Evolutionary conservation across 2,329 filamentous ascomycete genomes (phyloP).

Genomic region (Trichoderma asperellum): DNA sequence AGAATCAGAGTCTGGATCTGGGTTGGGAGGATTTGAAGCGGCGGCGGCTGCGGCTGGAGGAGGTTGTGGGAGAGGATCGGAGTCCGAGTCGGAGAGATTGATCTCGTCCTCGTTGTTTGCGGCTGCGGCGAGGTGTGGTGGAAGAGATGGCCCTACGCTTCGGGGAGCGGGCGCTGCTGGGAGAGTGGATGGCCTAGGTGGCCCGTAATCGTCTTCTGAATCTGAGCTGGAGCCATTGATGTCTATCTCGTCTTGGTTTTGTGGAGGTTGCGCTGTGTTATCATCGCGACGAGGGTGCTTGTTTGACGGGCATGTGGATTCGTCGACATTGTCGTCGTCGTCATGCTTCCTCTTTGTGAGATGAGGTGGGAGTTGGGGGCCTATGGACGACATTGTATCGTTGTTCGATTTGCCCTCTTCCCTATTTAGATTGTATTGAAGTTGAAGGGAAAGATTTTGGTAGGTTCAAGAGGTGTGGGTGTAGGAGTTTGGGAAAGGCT

Average conservation of each 20-base stretch:
- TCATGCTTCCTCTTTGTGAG: constrained; percentile 64
- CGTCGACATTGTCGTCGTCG: background rate
- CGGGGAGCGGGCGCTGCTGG: constrained; percentile 17
- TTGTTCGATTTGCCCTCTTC: background rate
- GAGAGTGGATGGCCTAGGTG: constrained; percentile 32
- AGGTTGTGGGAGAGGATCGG: constrained; percentile 44
- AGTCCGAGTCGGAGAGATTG: constrained; percentile 42
- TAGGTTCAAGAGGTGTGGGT: background rate
- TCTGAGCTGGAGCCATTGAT: constrained; percentile 47
- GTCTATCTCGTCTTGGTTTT: constrained; percentile 52
- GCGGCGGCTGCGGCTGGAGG: constrained; percentile 36
- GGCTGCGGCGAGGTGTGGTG: constrained; percentile 12
- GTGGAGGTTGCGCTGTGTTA: constrained; percentile 37
- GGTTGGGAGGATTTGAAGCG: constrained; percentile 45
- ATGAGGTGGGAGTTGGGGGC: constrained; percentile 71
- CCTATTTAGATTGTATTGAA: background rate
- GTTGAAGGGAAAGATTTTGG: background rate
- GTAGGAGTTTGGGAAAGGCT: background rate
- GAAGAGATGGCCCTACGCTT: constrained; percentile 27
- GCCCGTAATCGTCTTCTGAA: constrained; percentile 48
- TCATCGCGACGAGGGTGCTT: constrained; percentile 47
- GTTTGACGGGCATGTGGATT: constrained; percentile 35
- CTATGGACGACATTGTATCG: constrained; percentile 61
- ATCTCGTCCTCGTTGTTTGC: constrained; percentile 48
- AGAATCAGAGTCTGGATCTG: constrained; percentile 43